Percentiles rank a stretch among this genome's conserved stretches.
These are phyloP conservation scores for Theobroma cacao DNA, from an alignment of 345 rosid genomes.

Conservation along the genomic window DNA sequence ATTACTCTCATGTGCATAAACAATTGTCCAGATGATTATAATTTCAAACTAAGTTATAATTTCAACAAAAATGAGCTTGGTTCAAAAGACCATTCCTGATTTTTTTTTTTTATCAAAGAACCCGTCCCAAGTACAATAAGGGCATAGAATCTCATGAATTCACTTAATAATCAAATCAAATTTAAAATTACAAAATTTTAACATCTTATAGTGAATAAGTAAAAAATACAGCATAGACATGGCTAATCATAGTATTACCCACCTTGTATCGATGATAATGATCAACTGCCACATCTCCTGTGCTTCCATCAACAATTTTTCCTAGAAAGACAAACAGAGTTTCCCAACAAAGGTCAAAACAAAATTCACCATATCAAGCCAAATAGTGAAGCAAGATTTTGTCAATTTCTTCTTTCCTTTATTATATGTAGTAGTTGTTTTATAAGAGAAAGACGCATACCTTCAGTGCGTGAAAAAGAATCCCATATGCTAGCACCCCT, in stretches of 20 bases:
- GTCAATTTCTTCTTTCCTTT: neutral
- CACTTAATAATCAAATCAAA: neutral
- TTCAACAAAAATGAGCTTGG: neutral
- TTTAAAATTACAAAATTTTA: neutral
- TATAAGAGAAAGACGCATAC: slow-evolving; percentile 11
- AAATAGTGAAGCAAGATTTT: neutral
- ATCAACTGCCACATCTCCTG: slow-evolving; percentile 59
- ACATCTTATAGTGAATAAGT: neutral
- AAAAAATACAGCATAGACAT: neutral
- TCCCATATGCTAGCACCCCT: slow-evolving; percentile 72
- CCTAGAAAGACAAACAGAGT: slow-evolving; percentile 28
- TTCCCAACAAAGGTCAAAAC: neutral
- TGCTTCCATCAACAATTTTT: slow-evolving; percentile 53
- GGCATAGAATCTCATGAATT: neutral
- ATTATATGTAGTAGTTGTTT: neutral
- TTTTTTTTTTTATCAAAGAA: neutral
- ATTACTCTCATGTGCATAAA: neutral
- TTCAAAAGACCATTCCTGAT: neutral
- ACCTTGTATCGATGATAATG: slow-evolving; percentile 68
- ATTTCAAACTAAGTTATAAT: neutral
- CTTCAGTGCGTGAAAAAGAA: slow-evolving; percentile 46
- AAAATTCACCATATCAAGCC: neutral
- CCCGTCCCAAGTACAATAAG: neutral
- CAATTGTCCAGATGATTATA: neutral
- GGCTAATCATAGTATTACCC: neutral